These are phyloP conservation scores for Lumnitzera littorea DNA, from an alignment of 345 rosid genomes.

Conservation along the genomic window DNA sequence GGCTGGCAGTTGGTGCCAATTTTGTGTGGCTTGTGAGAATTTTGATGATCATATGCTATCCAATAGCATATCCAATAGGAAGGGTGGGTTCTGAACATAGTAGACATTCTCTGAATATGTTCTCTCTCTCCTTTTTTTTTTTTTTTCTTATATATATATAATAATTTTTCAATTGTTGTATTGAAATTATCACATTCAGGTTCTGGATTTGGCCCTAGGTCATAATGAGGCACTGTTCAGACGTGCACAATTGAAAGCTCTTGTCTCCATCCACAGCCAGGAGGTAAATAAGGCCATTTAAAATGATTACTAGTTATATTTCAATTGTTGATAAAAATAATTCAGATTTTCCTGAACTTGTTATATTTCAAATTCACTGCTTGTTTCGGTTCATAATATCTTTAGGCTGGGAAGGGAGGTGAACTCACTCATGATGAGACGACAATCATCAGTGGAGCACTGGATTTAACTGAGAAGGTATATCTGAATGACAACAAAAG, in stretches of 20 bases:
- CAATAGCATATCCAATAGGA: slow-evolving; percentile 2
- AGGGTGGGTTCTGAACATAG: neutral
- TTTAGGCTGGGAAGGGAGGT: slow-evolving; percentile 96
- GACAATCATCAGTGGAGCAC: slow-evolving; percentile 91
- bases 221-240: slow-evolving; percentile 86
- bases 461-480: slow-evolving; percentile 95
- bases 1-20: slow-evolving; percentile 1
- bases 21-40: slow-evolving; percentile 5
- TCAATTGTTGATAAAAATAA: neutral
- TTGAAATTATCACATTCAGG: slow-evolving; percentile 25
- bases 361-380: neutral
- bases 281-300: slow-evolving; percentile 44
- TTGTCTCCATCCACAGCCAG: slow-evolving; percentile 82
- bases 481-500: neutral
- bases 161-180: neutral
- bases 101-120: too few species aligned
- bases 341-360: neutral
- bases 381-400: slow-evolving; percentile 2
- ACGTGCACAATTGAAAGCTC: slow-evolving; percentile 94
- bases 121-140: too few species aligned
- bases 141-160: neutral
- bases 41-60: slow-evolving; percentile 1
- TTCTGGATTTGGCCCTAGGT: slow-evolving; percentile 83
- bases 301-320: too few species aligned
- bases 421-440: slow-evolving; percentile 98